Conservation (phyloP, 2,329 filamentous ascomycete species). For the Trichoderma polysporum region DNA sequence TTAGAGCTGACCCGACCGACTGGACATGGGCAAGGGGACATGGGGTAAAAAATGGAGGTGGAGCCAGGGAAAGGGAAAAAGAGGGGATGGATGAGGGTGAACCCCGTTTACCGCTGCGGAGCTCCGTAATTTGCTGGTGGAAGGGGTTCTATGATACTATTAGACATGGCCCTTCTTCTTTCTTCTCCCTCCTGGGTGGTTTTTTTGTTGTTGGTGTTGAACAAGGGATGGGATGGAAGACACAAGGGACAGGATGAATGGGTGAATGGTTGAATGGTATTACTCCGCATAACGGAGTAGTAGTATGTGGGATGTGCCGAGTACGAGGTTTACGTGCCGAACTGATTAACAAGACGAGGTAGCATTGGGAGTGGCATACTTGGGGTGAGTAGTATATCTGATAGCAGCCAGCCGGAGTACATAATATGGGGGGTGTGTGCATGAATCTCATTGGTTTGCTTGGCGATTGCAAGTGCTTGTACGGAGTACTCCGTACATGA, state of each 20-base stretch:
- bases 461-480: no score
- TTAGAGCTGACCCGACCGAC: slow-evolving; percentile 13
- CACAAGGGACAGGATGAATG: background rate
- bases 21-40: background rate
- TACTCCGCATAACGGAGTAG: background rate
- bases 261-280: slow-evolving; percentile 12
- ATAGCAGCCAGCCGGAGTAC: no score
- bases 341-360: background rate
- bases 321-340: slow-evolving; percentile 5
- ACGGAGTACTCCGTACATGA: no score
- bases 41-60: background rate
- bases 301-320: background rate
- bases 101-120: background rate
- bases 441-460: no score
- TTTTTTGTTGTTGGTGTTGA: background rate
- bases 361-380: background rate
- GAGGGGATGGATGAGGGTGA: background rate
- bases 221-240: background rate
- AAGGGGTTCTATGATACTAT: background rate
- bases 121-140: background rate
- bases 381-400: no score
- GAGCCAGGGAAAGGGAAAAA: background rate
- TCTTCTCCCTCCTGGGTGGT: background rate
- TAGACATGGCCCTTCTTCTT: background rate
- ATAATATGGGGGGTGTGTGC: no score